phyloP scores from a whole-genome alignment of 768 basidiomycete genomes.

The Roridomyces roridus region DNA sequence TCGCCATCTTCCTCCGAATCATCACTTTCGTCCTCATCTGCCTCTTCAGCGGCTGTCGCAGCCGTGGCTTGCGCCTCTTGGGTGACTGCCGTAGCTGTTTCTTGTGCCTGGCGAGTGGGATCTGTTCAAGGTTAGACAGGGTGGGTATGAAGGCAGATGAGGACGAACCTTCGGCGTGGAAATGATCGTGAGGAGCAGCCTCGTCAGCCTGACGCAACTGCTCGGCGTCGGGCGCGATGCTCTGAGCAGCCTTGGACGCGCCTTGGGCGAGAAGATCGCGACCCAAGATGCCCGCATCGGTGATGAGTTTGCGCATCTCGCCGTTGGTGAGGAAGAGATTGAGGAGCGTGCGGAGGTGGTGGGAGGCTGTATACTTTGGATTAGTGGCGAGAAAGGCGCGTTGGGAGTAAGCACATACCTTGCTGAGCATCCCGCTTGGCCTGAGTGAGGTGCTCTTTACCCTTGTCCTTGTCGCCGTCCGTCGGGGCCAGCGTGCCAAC shows the following conservation, averaged over 20 bases:
- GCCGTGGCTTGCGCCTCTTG: too few relatives aligned
- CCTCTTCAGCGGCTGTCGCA: too few relatives aligned
- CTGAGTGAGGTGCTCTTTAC: conserved; percentile 25
- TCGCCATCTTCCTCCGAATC: conserved; percentile 32
- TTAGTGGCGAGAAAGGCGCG: conserved; percentile 2
- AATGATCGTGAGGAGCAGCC: conserved; percentile 70
- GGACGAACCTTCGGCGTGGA: conserved; percentile 55
- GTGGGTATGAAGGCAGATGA: neutral
- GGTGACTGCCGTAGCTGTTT: too few relatives aligned
- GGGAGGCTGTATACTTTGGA: conserved; percentile 58
- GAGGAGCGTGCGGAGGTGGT: conserved; percentile 87
- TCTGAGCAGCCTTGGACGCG: conserved; percentile 72
- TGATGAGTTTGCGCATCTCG: conserved; percentile 87
- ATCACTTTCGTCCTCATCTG: too few relatives aligned
- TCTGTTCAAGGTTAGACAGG: conserved; percentile 35
- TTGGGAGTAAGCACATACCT: conserved; percentile 47
- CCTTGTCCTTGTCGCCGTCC: conserved; percentile 33
- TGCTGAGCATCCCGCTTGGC: conserved; percentile 60
- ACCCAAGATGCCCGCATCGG: conserved; percentile 78
- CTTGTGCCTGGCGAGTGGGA: conserved; percentile 7
- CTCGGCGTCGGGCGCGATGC: conserved; percentile 70
- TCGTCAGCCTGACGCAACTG: conserved; percentile 70
- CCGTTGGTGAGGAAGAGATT: conserved; percentile 91
- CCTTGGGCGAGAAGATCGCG: conserved; percentile 84
- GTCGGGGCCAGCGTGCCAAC: conserved; percentile 29